Evolutionary conservation across 108 stramenopile species (phyloP), one percentile per base, ranked within the genome.

Genomic region (Fragilariopsis cylindrus): DNA sequence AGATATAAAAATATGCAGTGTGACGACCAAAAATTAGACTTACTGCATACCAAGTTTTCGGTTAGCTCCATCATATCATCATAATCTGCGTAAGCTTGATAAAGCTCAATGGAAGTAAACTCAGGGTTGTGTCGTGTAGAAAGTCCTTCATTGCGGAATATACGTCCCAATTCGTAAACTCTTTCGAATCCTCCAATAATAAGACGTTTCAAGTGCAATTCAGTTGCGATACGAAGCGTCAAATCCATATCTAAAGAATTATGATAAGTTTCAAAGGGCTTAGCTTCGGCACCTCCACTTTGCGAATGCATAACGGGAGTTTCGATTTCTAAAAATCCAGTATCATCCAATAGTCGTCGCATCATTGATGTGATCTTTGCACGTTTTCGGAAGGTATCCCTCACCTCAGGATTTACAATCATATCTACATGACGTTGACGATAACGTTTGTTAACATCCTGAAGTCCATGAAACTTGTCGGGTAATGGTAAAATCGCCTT

Each of bases 121-220:
- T 99, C 99, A 3, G 99, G 98, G 90, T 99, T 98, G 88, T 99
- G 99, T 76, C 96, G 75, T 5, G 98, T 97, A 41, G 90, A 92
- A 45, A 99, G 83, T n/a, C 99, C 99, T 83, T 99, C 99, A 80
- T 99, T 99, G 53, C 99, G 97, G 70, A 99, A 99, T 73, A 99
- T 98, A 13, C 98, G 92, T 40, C 99, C 99, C 49, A 99, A 18
- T 82, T 99, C 99, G 79, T 97, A 99, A 13, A 99, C 99, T 19
- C 90, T 81, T 6, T 97, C 92, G 65, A 99, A 95, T 66, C 99
- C 99, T 8, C 98, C 99, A 69, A 99, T 92, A 42, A 99, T 92
- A 48, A 99, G 82, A 12, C 94, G 80, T 82, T 99, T 99, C 73
- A 99, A 73, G 81, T 98, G 96, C 57, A 99, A 87, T 80, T 99